Percentiles rank a stretch among this genome's conserved stretches.
Evolutionary conservation across 2,329 filamentous ascomycete genomes (phyloP).

Genomic region (Cladosporium sp.): DNA sequence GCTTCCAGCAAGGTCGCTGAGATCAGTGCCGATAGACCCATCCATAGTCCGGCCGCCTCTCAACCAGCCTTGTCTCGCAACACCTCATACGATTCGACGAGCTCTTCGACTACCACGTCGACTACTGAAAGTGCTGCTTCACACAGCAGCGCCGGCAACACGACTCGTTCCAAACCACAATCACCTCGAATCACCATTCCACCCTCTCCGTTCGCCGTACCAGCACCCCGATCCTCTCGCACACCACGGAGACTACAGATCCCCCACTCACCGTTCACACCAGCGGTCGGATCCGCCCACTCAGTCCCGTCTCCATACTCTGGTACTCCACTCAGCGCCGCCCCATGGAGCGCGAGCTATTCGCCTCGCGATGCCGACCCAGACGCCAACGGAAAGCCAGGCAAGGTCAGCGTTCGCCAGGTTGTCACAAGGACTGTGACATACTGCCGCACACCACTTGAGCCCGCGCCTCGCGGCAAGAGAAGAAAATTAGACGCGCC

Average conservation of each 20-base stretch:
- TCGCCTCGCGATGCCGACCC: slow-evolving; percentile 67
- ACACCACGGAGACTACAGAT: slow-evolving; percentile 65
- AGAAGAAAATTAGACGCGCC: slow-evolving; percentile 63
- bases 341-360: slow-evolving; percentile 36
- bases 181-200: slow-evolving; percentile 41
- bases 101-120: slow-evolving; percentile 17
- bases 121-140: slow-evolving; percentile 17
- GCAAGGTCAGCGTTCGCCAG: slow-evolving; percentile 68
- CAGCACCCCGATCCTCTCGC: slow-evolving; percentile 54
- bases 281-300: slow-evolving; percentile 46
- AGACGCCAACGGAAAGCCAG: slow-evolving; percentile 25
- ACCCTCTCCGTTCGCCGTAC: slow-evolving; percentile 43
- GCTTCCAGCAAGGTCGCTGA: slow-evolving; percentile 26
- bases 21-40: slow-evolving; percentile 30
- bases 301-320: slow-evolving; percentile 67
- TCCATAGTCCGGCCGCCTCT: slow-evolving; percentile 26
- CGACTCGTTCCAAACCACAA: slow-evolving; percentile 20
- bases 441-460: slow-evolving; percentile 69
- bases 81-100: slow-evolving; percentile 28
- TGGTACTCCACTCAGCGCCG: slow-evolving; percentile 30
- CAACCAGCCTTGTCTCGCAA: slow-evolving; percentile 33
- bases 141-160: slow-evolving; percentile 17
- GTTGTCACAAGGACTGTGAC: slow-evolving; percentile 93
- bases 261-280: slow-evolving; percentile 69
- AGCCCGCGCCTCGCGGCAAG: slow-evolving; percentile 88